Conservation (phyloP, 1,139 yeast species). For the Blastobotrys capitulatus region DNA sequence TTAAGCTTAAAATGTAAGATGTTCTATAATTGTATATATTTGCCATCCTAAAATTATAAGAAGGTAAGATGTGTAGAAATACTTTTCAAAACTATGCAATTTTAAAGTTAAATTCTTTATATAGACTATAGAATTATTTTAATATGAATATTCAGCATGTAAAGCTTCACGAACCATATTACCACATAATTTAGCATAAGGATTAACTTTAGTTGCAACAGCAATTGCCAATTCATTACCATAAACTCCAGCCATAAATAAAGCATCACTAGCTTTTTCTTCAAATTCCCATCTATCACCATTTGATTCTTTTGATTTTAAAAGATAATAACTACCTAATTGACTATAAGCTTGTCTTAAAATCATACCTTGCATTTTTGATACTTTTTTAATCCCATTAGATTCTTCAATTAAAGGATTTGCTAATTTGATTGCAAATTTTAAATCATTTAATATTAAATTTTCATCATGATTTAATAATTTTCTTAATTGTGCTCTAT, state of each 20-base stretch:
- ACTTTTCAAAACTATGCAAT: no score
- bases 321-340: slow-evolving; percentile 27
- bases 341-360: slow-evolving; percentile 30
- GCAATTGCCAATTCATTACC: slow-evolving; percentile 29
- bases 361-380: slow-evolving; percentile 30
- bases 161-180: slow-evolving; percentile 24
- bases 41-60: no score
- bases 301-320: slow-evolving; percentile 10
- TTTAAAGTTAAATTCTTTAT: no score
- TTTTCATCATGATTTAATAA: not conserved
- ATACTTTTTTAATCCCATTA: slow-evolving; percentile 15
- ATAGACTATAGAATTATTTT: no score
- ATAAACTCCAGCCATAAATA: slow-evolving; percentile 27
- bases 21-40: no score
- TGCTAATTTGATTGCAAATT: slow-evolving; percentile 27
- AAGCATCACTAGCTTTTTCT: slow-evolving; percentile 27
- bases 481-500: slow-evolving; percentile 31
- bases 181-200: slow-evolving; percentile 34
- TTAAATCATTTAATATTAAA: slow-evolving; percentile 18
- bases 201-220: slow-evolving; percentile 29
- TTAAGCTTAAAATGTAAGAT: no score
- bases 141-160: slow-evolving; percentile 9
- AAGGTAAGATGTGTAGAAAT: no score
- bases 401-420: slow-evolving; percentile 16
- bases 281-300: slow-evolving; percentile 26